A percentile compares a stretch with the other conserved stretches of the same genome.
These are phyloP conservation scores for Fusarium zealandicum DNA, from an alignment of 2,329 filamentous ascomycete genomes.

Conservation along the genomic window DNA sequence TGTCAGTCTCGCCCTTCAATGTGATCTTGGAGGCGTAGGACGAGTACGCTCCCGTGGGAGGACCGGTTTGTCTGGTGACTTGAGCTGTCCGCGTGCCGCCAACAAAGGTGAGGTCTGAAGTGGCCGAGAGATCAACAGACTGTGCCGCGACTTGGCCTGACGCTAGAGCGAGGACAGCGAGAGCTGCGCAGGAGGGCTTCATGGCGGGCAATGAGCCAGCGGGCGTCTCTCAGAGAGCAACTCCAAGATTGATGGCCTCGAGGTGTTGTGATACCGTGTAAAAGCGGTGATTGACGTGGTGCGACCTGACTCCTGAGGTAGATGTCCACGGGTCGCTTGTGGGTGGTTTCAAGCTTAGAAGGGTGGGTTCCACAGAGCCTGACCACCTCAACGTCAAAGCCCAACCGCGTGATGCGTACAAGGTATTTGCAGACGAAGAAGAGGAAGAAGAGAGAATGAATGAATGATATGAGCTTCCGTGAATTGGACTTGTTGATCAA, in stretches of 20 bases:
- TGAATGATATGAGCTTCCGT: constrained; percentile 6
- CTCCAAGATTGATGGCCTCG: background rate
- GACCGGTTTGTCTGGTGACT: constrained; percentile 48
- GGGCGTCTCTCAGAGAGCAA: background rate
- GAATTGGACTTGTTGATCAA: background rate
- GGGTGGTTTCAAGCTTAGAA: background rate
- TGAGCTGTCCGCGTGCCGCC: constrained; percentile 48
- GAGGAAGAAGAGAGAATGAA: constrained; percentile 12
- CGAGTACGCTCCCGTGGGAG: constrained; percentile 39
- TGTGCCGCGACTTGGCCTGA: constrained; percentile 38
- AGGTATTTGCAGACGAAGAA: constrained; percentile 4
- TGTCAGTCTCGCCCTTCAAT: constrained; percentile 18
- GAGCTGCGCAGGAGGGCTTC: constrained; percentile 33
- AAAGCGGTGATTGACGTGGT: background rate
- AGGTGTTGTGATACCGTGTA: background rate
- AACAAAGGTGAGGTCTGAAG: constrained; percentile 48
- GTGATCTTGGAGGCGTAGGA: constrained; percentile 40
- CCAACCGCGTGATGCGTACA: background rate
- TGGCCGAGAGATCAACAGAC: constrained; percentile 42
- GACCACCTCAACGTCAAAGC: constrained; percentile 2
- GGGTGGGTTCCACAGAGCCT: constrained; percentile 1
- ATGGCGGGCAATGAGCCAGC: constrained; percentile 25
- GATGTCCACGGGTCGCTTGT: background rate
- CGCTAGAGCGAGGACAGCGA: constrained; percentile 37
- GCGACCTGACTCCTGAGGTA: background rate